Evolutionary conservation across 805 yeast species (phyloP).

Genomic region (Debaryomyces maramus): DNA sequence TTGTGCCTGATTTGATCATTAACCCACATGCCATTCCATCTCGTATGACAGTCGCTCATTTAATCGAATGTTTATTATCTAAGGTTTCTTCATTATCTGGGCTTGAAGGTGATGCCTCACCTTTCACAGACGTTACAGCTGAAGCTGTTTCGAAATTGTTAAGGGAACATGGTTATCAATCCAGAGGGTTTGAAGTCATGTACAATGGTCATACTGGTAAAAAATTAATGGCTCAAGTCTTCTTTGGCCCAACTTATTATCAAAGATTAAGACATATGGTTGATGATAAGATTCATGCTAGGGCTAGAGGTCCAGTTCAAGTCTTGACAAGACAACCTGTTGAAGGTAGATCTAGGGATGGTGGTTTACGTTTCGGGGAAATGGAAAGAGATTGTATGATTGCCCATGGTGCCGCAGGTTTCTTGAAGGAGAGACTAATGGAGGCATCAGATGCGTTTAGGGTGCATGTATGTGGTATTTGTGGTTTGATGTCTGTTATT

Average conservation of each 20-base stretch:
- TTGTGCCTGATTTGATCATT: conserved; percentile 95
- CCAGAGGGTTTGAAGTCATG: conserved; percentile 98
- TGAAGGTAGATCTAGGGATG: conserved; percentile 98
- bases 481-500: conserved; percentile 97
- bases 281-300: conserved; percentile 97
- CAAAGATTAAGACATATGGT: conserved; percentile 99
- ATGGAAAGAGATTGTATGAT: conserved; percentile 99
- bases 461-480: conserved; percentile 96
- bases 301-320: conserved; percentile 99
- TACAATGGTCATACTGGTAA: conserved; percentile 99
- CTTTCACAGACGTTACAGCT: conserved; percentile 97
- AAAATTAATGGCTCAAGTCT: conserved; percentile 95
- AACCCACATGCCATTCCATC: conserved; percentile 99
- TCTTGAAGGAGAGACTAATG: conserved; percentile 96
- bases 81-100: conserved; percentile 95
- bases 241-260: conserved; percentile 99
- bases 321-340: conserved; percentile 97
- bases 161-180: conserved; percentile 95
- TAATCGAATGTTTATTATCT: conserved; percentile 94
- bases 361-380: conserved; percentile 98
- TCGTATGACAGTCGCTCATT: conserved; percentile 99
- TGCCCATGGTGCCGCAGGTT: conserved; percentile 99
- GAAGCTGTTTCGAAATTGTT: conserved; percentile 91
- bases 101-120: conserved; percentile 98
- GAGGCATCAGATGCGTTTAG: conserved; percentile 99